Evolutionary conservation across 257 asterid genomes (phyloP).

Genomic region (Datura wrightii): DNA sequence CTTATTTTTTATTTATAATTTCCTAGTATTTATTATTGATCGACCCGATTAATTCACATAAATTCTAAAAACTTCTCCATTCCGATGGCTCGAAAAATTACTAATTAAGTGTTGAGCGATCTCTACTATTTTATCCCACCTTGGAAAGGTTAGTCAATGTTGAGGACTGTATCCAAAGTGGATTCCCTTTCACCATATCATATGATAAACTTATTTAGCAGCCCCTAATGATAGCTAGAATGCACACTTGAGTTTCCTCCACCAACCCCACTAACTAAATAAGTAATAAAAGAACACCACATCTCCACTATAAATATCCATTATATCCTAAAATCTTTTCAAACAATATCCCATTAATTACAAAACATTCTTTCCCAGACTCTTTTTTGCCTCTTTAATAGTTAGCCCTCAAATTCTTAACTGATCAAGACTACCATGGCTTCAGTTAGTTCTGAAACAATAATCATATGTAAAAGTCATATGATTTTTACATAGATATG

Average conservation of each 20-base stretch:
- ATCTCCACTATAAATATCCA: constrained; percentile 15
- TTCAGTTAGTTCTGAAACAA: not conserved
- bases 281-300: not conserved
- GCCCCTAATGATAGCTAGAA: not conserved
- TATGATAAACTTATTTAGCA: too few species aligned
- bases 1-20: too few species aligned
- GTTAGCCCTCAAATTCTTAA: not conserved
- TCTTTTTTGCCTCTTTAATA: not conserved
- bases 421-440: not conserved
- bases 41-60: too few species aligned
- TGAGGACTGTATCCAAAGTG: too few species aligned
- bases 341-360: not conserved
- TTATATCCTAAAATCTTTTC: not conserved
- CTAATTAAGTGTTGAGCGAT: too few species aligned
- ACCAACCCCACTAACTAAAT: constrained; percentile 18
- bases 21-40: too few species aligned
- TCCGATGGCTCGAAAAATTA: too few species aligned
- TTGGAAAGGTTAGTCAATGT: too few species aligned
- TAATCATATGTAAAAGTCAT: not conserved
- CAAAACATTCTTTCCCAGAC: not conserved
- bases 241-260: not conserved
- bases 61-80: too few species aligned
- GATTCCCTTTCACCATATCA: too few species aligned
- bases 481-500: constrained; percentile 26
- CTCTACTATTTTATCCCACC: too few species aligned